Base-by-base conservation (phyloP, 495 filamentous ascomycete genomes). In the Hypoxylon intermedium region DNA sequence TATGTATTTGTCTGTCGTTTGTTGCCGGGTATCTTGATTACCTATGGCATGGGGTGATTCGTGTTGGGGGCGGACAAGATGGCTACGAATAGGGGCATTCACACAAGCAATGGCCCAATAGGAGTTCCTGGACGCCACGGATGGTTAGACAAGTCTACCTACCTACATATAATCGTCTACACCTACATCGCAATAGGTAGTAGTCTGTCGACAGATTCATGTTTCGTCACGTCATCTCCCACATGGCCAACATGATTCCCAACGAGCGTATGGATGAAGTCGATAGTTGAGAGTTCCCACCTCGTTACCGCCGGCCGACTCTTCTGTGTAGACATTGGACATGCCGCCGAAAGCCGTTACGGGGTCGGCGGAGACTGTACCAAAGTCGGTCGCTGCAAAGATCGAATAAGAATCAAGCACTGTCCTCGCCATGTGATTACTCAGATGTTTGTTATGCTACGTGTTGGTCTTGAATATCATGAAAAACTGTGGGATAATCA, bases 31-130 rank as follows among this genome's bases (percentile, higher is more conserved):
- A n/a, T n/a, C n/a, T n/a, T n/a, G n/a, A n/a, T n/a, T n/a, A n/a
- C n/a, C n/a, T 53, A 63, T 53, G 60, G 53, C 18, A 58, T 56
- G 60, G 53, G 59, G 53, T 63, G 36, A 12, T 51, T 34, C 51
- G 26, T 45, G 40, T 26, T 24, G 52, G 51, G 30, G 21, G 7
- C 47, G 42, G 45, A 38, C 21, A 47, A 47, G 13, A 53, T 15
- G 19, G 37, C 38, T 36, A 43, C 28, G 34, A 33, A 50, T 28
- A 59, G 31, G 37, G 30, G 30, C 30, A 18, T 36, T 38, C 9
- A 43, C 21, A 34, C n/a, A 30, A 42, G 9, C 30, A 44, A 53
- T 6, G 42, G n/a, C 9, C 58, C 51, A 61, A 61, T 61, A 21
- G 28, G 44, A 26, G 31, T 18, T 13, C 4, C 24, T 7, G 7